Conservation (phyloP, 345 rosid genomes). For the Erodium maritimum region DNA sequence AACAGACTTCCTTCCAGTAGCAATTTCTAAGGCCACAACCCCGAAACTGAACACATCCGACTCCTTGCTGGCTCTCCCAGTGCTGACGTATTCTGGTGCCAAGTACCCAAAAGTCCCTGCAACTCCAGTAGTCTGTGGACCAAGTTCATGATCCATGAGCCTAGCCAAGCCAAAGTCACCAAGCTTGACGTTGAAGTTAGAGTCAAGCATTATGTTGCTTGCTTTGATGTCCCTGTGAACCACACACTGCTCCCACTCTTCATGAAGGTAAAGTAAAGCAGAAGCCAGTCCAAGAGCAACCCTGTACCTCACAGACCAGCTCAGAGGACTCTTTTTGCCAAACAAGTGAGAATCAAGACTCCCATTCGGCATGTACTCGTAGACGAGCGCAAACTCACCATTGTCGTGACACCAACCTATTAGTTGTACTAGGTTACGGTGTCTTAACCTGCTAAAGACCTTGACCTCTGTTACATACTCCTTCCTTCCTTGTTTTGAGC, state of each 20-base stretch:
- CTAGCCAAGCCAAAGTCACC: conserved; percentile 6
- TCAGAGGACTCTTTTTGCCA: not conserved
- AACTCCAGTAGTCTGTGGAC: not conserved
- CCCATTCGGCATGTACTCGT: conserved; percentile 4
- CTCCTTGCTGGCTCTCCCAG: conserved; percentile 1
- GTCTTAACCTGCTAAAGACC: not conserved
- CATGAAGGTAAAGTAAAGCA: conserved; percentile 1
- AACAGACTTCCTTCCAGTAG: not conserved
- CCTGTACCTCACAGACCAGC: not conserved
- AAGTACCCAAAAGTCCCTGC: not conserved
- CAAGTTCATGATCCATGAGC: not conserved
- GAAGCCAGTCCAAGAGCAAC: not conserved
- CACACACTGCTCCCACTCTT: conserved; percentile 7
- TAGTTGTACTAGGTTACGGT: not conserved
- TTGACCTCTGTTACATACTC: conserved; percentile 1
- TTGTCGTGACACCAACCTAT: conserved; percentile 3
- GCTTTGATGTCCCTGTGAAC: conserved; percentile 1
- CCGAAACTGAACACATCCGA: conserved; percentile 5
- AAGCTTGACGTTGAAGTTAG: not conserved
- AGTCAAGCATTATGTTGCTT: conserved; percentile 4
- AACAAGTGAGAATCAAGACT: not conserved
- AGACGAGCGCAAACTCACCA: not conserved
- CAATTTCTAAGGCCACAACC: not conserved
- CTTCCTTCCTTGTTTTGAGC: not conserved
- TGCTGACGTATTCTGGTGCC: not conserved